Conservation (phyloP, 1,139 yeast genomes). For the Geotrichum citri-aurantii region DNA sequence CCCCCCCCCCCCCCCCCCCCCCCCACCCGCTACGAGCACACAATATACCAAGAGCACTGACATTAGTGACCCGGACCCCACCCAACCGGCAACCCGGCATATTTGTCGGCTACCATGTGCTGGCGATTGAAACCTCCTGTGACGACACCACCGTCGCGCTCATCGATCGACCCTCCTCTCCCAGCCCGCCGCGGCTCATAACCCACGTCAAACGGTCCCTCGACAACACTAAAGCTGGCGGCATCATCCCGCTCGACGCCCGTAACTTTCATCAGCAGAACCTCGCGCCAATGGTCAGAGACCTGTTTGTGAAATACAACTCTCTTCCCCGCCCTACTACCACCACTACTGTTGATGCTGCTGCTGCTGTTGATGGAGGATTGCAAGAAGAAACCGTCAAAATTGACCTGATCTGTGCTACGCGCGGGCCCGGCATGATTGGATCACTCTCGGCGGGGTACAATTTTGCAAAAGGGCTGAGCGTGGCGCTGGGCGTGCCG, state of each 20-base stretch:
- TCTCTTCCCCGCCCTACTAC: background rate
- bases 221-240: constrained; percentile 64
- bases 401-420: constrained; percentile 80
- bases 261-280: constrained; percentile 65
- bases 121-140: constrained; percentile 90
- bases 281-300: constrained; percentile 45
- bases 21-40: background rate
- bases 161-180: constrained; percentile 45
- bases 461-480: constrained; percentile 78
- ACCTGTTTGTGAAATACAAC: constrained; percentile 31
- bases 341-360: too few species aligned
- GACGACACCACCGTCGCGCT: constrained; percentile 91
- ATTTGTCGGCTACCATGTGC: constrained; percentile 47
- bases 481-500: constrained; percentile 72
- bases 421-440: constrained; percentile 97
- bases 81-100: background rate
- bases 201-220: constrained; percentile 63
- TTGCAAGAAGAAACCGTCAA: constrained; percentile 25
- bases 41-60: background rate
- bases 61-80: background rate
- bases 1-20: background rate
- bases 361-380: too few species aligned
- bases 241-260: constrained; percentile 85
- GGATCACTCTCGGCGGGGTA: constrained; percentile 81
- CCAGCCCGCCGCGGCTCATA: constrained; percentile 46